Percentiles rank a stretch among this genome's conserved stretches.
phyloP scores from a whole-genome alignment of 2,329 filamentous ascomycete species.

The Juglanconis oblonga region DNA sequence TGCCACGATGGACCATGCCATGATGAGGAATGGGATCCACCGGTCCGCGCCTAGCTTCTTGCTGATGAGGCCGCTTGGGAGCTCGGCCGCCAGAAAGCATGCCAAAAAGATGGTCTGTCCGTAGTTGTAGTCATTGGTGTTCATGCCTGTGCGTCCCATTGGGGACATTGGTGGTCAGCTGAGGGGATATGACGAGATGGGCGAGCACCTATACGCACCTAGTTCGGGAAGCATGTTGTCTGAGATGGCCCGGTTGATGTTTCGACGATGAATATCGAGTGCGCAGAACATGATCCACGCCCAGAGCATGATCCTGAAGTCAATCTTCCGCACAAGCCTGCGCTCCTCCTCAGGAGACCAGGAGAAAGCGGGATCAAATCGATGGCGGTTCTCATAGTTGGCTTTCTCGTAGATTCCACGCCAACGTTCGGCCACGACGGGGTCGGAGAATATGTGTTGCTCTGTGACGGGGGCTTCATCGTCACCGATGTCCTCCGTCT shows the following conservation, averaged over 20 bases:
- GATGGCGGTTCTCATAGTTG: slow-evolving; percentile 58
- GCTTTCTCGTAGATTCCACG: slow-evolving; percentile 51
- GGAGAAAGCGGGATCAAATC: slow-evolving; percentile 54
- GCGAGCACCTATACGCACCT: slow-evolving; percentile 21
- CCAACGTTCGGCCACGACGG: slow-evolving; percentile 57
- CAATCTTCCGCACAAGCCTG: slow-evolving; percentile 49
- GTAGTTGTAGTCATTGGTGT: slow-evolving; percentile 39
- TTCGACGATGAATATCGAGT: slow-evolving; percentile 26
- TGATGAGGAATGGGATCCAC: slow-evolving; percentile 44
- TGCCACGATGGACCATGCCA: slow-evolving; percentile 28
- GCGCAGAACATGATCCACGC: slow-evolving; percentile 26
- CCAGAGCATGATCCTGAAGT: slow-evolving; percentile 32
- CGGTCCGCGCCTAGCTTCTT: slow-evolving; percentile 49
- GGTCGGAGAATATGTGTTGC: too few species aligned
- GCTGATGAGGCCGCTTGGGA: slow-evolving; percentile 48
- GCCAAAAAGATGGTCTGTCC: slow-evolving; percentile 46
- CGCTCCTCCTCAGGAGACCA: slow-evolving; percentile 54
- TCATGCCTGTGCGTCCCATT: slow-evolving; percentile 27
- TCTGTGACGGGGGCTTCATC: too few species aligned
- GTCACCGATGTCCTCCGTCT: too few species aligned
- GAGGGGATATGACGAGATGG: background rate
- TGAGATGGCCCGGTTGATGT: slow-evolving; percentile 29
- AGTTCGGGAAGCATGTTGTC: slow-evolving; percentile 35
- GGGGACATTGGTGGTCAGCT: background rate
- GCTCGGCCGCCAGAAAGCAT: slow-evolving; percentile 46